phyloP scores from a whole-genome alignment of 345 rosid species.

The Noccaea caerulescens region DNA sequence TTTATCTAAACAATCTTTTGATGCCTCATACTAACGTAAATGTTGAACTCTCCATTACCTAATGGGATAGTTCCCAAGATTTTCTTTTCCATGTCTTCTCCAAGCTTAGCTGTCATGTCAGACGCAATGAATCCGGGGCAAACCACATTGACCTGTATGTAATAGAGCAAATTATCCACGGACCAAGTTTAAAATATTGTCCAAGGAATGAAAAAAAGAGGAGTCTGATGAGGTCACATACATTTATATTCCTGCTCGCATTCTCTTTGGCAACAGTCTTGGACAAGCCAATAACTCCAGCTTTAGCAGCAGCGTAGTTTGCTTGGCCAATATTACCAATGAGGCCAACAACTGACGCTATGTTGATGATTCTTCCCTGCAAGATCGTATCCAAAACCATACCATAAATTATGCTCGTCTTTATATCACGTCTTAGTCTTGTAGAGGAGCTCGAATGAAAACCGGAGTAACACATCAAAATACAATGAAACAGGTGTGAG shows the following conservation, averaged over 20 bases:
- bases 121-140: constrained; percentile 97
- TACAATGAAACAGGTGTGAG: neutral
- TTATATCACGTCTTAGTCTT: constrained; percentile 9
- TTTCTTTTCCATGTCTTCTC: constrained; percentile 90
- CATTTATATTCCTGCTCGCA: constrained; percentile 90
- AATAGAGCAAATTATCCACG: neutral
- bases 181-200: neutral
- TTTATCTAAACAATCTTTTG: neutral
- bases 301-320: constrained; percentile 98
- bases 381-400: constrained; percentile 23
- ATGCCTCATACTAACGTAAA: neutral
- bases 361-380: constrained; percentile 88
- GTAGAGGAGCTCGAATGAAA: constrained; percentile 16
- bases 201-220: neutral
- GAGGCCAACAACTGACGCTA: constrained; percentile 94
- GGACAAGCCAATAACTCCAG: constrained; percentile 92
- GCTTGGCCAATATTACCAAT: constrained; percentile 96
- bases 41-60: constrained; percentile 53
- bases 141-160: constrained; percentile 83
- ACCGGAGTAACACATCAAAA: neutral
- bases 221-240: constrained; percentile 39
- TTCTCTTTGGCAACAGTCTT: constrained; percentile 88
- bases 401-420: neutral
- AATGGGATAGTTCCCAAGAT: constrained; percentile 81
- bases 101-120: constrained; percentile 94